Evolutionary conservation across 2,329 filamentous ascomycete genomes (phyloP).

Genomic region (Onygenales sp.): DNA sequence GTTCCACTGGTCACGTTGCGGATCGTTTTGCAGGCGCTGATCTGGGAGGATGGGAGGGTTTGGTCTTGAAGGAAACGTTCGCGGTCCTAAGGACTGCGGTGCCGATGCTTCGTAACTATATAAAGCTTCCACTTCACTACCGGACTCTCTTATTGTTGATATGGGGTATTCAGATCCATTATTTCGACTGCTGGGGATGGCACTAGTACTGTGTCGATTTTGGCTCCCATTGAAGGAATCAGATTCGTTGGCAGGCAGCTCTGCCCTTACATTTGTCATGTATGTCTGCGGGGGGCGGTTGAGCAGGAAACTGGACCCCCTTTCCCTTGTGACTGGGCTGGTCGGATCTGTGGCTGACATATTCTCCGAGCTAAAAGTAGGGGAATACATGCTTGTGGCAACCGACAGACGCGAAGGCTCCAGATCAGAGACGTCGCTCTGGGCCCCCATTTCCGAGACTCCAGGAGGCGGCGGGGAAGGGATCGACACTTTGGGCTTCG

Average conservation of each 20-base stretch:
- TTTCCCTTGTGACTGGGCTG: not conserved
- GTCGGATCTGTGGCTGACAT: not conserved
- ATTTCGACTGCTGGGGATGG: not conserved
- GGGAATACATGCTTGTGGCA: not conserved
- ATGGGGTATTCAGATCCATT: constrained; percentile 1
- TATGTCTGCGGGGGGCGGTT: not conserved
- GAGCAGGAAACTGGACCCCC: not conserved
- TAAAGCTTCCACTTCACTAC: not conserved
- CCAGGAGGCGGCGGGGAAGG: not conserved
- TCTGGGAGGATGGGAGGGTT: not conserved
- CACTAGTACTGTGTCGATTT: not conserved
- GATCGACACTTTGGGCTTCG: not conserved
- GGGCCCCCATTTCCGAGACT: not conserved
- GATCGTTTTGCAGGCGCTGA: not conserved
- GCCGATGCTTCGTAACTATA: not conserved
- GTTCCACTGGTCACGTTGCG: not conserved
- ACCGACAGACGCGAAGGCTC: not conserved
- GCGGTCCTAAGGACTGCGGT: not conserved
- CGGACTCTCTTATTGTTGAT: constrained; percentile 1
- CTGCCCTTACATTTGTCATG: not conserved
- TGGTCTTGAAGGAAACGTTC: not conserved
- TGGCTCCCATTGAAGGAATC: not conserved
- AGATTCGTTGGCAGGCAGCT: not conserved
- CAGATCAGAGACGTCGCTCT: not conserved
- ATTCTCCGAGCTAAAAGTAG: not conserved